These are phyloP conservation scores for Hericium alpestre DNA, from an alignment of 768 basidiomycete species.

Conservation along the genomic window DNA sequence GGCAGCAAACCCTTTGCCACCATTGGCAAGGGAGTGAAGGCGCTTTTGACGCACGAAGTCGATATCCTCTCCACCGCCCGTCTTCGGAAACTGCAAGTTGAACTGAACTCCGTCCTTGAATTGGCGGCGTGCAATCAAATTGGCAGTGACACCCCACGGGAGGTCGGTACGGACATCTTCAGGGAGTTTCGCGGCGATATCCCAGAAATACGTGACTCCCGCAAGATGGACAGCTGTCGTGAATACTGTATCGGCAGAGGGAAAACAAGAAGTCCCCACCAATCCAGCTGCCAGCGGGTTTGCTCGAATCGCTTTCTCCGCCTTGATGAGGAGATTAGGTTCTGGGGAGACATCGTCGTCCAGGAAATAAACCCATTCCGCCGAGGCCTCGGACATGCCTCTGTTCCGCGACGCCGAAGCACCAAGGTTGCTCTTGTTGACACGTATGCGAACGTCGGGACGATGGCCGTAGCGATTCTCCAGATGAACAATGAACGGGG, in stretches of 20 bases:
- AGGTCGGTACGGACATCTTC: conserved; percentile 23
- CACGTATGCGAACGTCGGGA: conserved; percentile 42
- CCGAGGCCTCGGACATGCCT: conserved; percentile 42
- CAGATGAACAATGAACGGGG: conserved; percentile 28
- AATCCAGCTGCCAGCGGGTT: conserved; percentile 42
- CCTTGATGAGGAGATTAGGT: conserved; percentile 31
- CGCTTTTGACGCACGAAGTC: conserved; percentile 45
- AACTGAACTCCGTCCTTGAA: conserved; percentile 35
- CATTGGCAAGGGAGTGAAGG: conserved; percentile 22
- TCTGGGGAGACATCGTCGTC: conserved; percentile 45
- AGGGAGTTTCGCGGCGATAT: conserved; percentile 41
- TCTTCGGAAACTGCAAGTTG: conserved; percentile 44
- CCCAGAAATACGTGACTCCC: conserved; percentile 53
- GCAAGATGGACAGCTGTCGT: conserved; percentile 45
- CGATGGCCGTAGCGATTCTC: conserved; percentile 29
- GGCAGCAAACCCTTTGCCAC: conserved; percentile 32
- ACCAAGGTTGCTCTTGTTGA: conserved; percentile 36
- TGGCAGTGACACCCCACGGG: conserved; percentile 57
- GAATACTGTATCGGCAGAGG: conserved; percentile 35
- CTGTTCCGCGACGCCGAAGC: conserved; percentile 47
- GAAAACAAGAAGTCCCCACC: conserved; percentile 42
- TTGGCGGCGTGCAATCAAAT: conserved; percentile 40
- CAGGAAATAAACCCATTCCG: conserved; percentile 50
- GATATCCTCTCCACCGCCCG: conserved; percentile 55
- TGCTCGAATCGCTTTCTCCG: conserved; percentile 35